Evolutionary conservation across 2,329 filamentous ascomycete species (phyloP), one percentile per base, ranked within the genome.

Genomic region (Hortaea werneckii): DNA sequence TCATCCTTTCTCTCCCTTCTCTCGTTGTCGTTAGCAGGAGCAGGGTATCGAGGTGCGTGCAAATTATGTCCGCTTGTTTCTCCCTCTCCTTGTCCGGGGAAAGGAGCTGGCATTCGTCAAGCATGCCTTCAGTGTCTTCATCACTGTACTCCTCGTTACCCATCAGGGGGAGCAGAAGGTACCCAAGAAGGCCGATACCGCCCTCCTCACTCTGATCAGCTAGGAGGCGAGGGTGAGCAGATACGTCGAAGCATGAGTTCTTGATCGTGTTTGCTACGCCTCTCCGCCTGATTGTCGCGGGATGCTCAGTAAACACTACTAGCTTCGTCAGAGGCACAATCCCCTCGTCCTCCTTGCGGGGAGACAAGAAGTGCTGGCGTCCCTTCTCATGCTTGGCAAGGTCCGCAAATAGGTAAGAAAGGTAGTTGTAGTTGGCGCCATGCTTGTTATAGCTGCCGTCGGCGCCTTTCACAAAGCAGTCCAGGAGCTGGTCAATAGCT

Each of bases 231-330:
- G 78, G 71, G 58, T 96, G 90, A 0, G 83, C 77, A 3, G 78
- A 67, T 5, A 90, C 68, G 58, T 94, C 85, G 61, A 98, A 96
- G 5, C 87, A 81, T 29, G 86, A 80, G 61, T 98, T 98, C 67
- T 96, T 96, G 63, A 98, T 87, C 6, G 87, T 92, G 50, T 83
- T 88, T 6, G 90, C 90, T n/a, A 95, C 89, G n/a, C 92, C 92
- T 58, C 87, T 87, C 45, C 92, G 77, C 47, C 92, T 79, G 44
- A 95, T 80, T 28, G 83, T 77, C 2, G 86, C 94, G 56, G 78
- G 74, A 68, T 95, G 87, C 65, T 94, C 87, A 1, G 92, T 96
- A 65, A 96, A 96, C 48, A 96, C 90, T 49, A 84, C 85, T 50
- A 98, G 74, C 71, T 96, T 96, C 41, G 85, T 87, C 41, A 96